Evolutionary conservation across 768 basidiomycete genomes (phyloP), one percentile per base, ranked within the genome.

Genomic region (Rossbeevera mucosa): DNA sequence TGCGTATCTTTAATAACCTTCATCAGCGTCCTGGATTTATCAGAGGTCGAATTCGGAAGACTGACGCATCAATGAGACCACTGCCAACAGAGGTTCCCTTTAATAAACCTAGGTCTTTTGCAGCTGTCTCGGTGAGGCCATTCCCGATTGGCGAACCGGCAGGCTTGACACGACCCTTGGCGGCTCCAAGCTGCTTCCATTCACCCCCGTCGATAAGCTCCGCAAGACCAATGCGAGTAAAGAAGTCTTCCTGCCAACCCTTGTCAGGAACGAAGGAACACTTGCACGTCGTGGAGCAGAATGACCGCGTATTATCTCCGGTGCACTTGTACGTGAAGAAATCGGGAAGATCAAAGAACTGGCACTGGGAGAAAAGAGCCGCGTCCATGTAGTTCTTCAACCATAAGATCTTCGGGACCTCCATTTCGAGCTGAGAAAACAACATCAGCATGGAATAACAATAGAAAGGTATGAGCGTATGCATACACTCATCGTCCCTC

Each of bases 321-420:
- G 96, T 99, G 8, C 92, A 91, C 45, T 83, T 86, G 75, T 94
- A 98, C 0, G 96, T 97, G 47, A 99, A 78, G 74, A 84, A 94
- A 71, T 96, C 94, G n/a, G 94, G 94, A 16, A 96, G 81, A 64
- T 95, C 94, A 68, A 85, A 89, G 74, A 90, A 89, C 61, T 91
- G 86, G 71, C 86, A 90, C 49, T 74, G 74, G 21, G 79, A 69
- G 71, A 99, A 98, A 16, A 74, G 76, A 11, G 78, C 72, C 0
- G 81, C 65, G 2, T 78, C 64, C 94, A 98, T 94, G 72, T 88
- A 77, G 54, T 82, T 85, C 70, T 94, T 97, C 40, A 98, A 79
- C 96, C 96, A 98, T 25, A 98, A 82, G 26, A 94, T 87, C 70
- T 98, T 98, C 0, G 95, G 95, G 41, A 97, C 83, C 71, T 97